A percentile compares a stretch with the other conserved stretches of the same genome.
phyloP scores from a whole-genome alignment of 768 basidiomycete genomes.

The Tulasnella sp. region DNA sequence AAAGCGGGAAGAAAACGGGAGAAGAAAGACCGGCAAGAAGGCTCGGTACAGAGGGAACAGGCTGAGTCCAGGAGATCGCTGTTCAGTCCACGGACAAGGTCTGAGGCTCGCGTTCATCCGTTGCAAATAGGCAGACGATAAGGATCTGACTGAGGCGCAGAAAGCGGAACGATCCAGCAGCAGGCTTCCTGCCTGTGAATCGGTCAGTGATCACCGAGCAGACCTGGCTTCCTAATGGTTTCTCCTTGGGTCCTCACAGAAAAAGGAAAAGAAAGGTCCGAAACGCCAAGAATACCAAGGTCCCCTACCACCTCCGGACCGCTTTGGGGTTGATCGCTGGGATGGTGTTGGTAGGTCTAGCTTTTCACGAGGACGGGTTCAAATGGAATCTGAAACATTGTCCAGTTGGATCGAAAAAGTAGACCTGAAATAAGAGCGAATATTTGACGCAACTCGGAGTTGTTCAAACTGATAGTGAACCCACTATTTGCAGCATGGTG shows the following conservation, averaged over 20 bases:
- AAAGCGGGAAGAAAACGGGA: conserved; percentile 84
- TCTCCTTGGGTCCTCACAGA: conserved; percentile 51
- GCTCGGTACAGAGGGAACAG: conserved; percentile 85
- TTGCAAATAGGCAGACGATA: conserved; percentile 69
- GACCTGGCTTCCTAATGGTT: background rate
- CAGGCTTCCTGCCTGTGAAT: conserved; percentile 85
- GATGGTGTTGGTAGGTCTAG: conserved; percentile 83
- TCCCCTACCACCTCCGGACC: conserved; percentile 88
- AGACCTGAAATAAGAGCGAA: conserved; percentile 18
- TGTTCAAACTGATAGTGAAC: background rate
- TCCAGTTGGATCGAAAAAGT: conserved; percentile 9
- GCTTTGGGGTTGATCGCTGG: conserved; percentile 94
- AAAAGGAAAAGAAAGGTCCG: conserved; percentile 73
- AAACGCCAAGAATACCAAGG: conserved; percentile 84
- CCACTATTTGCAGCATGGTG: background rate
- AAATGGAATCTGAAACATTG: background rate
- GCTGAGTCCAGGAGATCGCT: conserved; percentile 61
- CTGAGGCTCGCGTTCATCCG: background rate
- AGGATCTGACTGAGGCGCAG: conserved; percentile 80
- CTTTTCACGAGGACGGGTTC: background rate
- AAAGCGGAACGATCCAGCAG: conserved; percentile 95
- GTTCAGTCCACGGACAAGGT: background rate
- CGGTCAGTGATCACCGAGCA: conserved; percentile 8
- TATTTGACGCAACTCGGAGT: background rate
- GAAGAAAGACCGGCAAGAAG: conserved; percentile 99